Evolutionary conservation across 2,329 filamentous ascomycete species (phyloP).

Genomic region (Colletotrichum sansevieriae): DNA sequence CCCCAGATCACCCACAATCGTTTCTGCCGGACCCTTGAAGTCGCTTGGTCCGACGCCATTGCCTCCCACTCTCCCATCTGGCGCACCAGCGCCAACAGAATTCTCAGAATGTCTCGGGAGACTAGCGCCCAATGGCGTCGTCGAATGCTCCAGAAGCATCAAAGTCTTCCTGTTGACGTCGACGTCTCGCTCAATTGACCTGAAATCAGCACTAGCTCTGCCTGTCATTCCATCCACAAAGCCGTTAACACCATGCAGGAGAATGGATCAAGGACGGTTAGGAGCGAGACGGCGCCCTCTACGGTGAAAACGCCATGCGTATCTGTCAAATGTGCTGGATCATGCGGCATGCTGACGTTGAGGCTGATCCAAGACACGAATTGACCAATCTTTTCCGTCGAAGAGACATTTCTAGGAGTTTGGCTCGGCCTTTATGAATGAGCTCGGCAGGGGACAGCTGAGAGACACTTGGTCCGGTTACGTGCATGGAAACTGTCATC

Average conservation of each 20-base stretch:
- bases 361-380: slow-evolving; percentile 25
- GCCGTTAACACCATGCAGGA: slow-evolving; percentile 22
- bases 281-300: neutral
- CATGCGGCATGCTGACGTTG: neutral
- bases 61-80: neutral
- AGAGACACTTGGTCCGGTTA: slow-evolving; percentile 10
- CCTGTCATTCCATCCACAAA: neutral
- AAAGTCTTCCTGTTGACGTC: neutral
- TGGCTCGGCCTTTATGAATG: neutral
- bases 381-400: slow-evolving; percentile 12
- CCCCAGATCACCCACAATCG: neutral
- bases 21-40: neutral
- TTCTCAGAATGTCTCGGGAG: slow-evolving; percentile 31
- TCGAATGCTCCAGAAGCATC: slow-evolving; percentile 24
- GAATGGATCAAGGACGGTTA: neutral
- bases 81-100: neutral
- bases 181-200: slow-evolving; percentile 15
- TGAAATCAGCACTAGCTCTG: slow-evolving; percentile 32
- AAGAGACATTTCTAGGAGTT: slow-evolving; percentile 5
- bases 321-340: slow-evolving; percentile 15
- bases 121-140: slow-evolving; percentile 6
- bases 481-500: neutral
- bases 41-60: neutral
- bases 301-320: neutral
- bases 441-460: neutral